Base-by-base conservation (phyloP, 2,329 filamentous ascomycete genomes). In the Exophiala dermatitidis region DNA sequence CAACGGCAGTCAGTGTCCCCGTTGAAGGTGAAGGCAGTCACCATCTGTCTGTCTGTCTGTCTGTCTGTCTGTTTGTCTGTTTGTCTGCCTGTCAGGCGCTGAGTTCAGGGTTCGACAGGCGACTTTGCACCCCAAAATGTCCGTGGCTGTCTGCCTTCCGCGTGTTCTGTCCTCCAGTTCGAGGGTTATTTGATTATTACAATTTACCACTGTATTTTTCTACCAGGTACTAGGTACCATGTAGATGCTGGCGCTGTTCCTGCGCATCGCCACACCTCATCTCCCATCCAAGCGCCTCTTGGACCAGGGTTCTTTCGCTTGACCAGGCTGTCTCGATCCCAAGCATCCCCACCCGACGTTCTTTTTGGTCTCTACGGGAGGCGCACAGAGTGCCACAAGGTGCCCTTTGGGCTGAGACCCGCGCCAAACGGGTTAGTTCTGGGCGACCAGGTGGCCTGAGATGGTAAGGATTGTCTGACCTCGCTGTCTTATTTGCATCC, bases 361-460 rank as follows among this genome's bases (percentile, higher is more conserved):
- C 55, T 43, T 34, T 50, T 57, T 28, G 43, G 47, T 52, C 19
- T 19, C 19, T 19, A 19, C 19, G 19, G 19, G 19, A 19, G 19
- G 52, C 28, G 19, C 34, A 40, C 19, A 43, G 28, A 53, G 54
- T 59, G 54, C 45, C 52, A 59, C 54, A 59, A 51, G 47, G 46
- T 41, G 52, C 50, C 30, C 30, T 57, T 32, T 45, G 47, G 50
- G 52, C 56, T 56, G 56, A 56, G 48, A 58, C 52, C 42, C 26
- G 28, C 32, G 50, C 50, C 36, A 32, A 55, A 55, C 5, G 9
- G 47, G 56, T 51, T 55, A 55, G 52, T 41, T 41, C 44, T 41
- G 48, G 29, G 28, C 31, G n/a, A 42, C 29, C 31, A 28, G 46
- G 32, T 49, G 52, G 53, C 50, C 52, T 49, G 56, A 52, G 48